A percentile compares a stretch with the other conserved stretches of the same genome.
Conservation (phyloP, 1,284 basidiomycete genomes). For the Entoloma clypeatum region DNA sequence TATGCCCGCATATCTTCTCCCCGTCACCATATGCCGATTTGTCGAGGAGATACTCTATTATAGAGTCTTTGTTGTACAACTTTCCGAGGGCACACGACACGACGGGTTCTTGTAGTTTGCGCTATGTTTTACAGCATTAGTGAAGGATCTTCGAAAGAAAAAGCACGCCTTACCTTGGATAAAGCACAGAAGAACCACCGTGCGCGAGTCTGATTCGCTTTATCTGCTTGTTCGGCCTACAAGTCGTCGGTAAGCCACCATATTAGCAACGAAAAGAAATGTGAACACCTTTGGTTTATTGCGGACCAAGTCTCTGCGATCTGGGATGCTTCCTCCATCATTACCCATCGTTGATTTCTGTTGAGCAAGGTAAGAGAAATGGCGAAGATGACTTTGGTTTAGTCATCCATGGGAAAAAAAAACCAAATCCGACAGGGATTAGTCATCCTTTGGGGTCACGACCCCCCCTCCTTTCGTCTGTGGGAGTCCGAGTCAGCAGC, state of each 20-base stretch:
- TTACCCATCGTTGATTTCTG: slow-evolving; percentile 62
- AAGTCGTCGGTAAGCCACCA: background rate
- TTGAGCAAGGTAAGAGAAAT: too few species aligned
- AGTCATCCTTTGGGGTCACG: background rate
- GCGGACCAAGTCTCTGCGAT: slow-evolving; percentile 74
- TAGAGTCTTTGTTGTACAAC: slow-evolving; percentile 90
- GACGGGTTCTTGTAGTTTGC: slow-evolving; percentile 78
- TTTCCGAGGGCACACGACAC: slow-evolving; percentile 89
- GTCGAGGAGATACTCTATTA: slow-evolving; percentile 85
- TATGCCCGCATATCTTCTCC: slow-evolving; percentile 51
- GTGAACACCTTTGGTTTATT: slow-evolving; percentile 61
- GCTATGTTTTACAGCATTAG: slow-evolving; percentile 40
- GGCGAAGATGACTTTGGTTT: too few species aligned
- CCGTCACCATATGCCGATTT: slow-evolving; percentile 40
- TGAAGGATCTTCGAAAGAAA: background rate
- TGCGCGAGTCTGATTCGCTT: slow-evolving; percentile 81
- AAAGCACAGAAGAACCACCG: slow-evolving; percentile 89
- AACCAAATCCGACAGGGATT: too few species aligned
- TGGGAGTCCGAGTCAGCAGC: slow-evolving; percentile 29
- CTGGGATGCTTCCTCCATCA: slow-evolving; percentile 84
- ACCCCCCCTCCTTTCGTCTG: slow-evolving; percentile 2
- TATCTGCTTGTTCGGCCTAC: slow-evolving; percentile 79
- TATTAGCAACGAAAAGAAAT: slow-evolving; percentile 34
- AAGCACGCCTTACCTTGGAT: slow-evolving; percentile 66
- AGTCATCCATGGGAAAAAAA: too few species aligned